Base-by-base conservation (phyloP, 2,329 filamentous ascomycete genomes). In the Fusarium torulosum region DNA sequence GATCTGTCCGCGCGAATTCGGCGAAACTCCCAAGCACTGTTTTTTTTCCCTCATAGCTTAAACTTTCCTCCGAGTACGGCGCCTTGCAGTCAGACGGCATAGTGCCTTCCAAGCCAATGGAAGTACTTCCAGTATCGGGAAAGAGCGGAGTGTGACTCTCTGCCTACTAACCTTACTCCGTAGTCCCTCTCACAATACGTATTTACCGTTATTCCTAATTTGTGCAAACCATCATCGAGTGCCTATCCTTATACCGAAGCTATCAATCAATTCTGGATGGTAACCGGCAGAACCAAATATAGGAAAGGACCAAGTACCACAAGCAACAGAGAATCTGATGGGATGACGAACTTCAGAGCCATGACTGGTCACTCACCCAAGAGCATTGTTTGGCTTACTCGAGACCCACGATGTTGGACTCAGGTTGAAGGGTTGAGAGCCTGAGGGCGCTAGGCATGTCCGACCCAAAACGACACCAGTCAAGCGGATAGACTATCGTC, bases 321-420 rank as follows among this genome's bases (percentile, higher is more conserved):
- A 35, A 33, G 37, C 37, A 58, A 27, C 46, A 67, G 33, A 63
- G 49, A 51, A 42, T 46, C 37, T 55, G 47, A 65, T 67, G 53
- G 61, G 67, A 70, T 74, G 69, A 74, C 67, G 63, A 74, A 72
- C 62, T 25, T 57, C 52, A 63, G 43, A 41, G 41, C 63, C 58
- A 69, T 73, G 67, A 74, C 64, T 73, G 72, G 72, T 38, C 66
- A 46, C 46, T 60, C 45, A 54, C 46, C 54, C 11, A 29, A 29
- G 27, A 29, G 27, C 27, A 50, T 53, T 58, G 45, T 60, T 67
- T 67, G 59, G 58, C 50, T 53, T 46, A 53, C 35, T 50, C 55
- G 19, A 25, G 64, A 47, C 63, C 64, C 70, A 74, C 57, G 60
- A 58, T 45, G 31, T 42, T 46, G 56, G 51, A 35, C 47, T 64